Evolutionary conservation across 306 rosid species (phyloP).

Genomic region (Vigna reflexopilosa): DNA sequence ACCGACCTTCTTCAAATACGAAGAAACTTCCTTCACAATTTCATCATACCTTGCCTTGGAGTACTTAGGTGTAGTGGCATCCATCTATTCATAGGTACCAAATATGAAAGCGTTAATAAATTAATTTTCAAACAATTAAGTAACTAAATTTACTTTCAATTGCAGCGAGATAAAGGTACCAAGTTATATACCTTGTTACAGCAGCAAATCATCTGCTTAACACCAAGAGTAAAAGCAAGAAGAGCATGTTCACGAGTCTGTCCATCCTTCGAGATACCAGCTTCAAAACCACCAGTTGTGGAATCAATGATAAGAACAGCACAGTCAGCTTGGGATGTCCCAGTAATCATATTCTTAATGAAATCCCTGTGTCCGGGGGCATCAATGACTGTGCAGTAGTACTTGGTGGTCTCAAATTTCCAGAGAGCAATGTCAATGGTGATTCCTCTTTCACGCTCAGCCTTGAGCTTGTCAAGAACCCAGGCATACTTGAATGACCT

Average conservation of each 20-base stretch:
- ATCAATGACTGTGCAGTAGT: constrained; percentile 94
- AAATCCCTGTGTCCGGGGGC: constrained; percentile 96
- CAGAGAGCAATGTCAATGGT: constrained; percentile 92
- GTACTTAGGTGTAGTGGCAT: constrained; percentile 91
- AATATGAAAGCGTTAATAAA: no score
- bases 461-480: constrained; percentile 97
- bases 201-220: constrained; percentile 92
- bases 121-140: no score
- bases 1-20: constrained; percentile 91
- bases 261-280: constrained; percentile 96
- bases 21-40: constrained; percentile 92
- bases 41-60: constrained; percentile 89
- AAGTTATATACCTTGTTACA: constrained; percentile 70
- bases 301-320: constrained; percentile 93
- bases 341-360: constrained; percentile 93
- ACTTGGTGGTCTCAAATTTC: constrained; percentile 92
- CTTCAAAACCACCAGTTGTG: constrained; percentile 93
- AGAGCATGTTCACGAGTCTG: constrained; percentile 98
- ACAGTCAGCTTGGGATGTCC: constrained; percentile 92
- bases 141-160: no score
- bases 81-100: constrained; percentile 64
- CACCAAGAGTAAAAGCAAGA: constrained; percentile 95
- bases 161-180: no score
- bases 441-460: constrained; percentile 96
- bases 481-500: constrained; percentile 96